Conservation (phyloP, 1,139 yeast species). For the Pichia sp. region DNA sequence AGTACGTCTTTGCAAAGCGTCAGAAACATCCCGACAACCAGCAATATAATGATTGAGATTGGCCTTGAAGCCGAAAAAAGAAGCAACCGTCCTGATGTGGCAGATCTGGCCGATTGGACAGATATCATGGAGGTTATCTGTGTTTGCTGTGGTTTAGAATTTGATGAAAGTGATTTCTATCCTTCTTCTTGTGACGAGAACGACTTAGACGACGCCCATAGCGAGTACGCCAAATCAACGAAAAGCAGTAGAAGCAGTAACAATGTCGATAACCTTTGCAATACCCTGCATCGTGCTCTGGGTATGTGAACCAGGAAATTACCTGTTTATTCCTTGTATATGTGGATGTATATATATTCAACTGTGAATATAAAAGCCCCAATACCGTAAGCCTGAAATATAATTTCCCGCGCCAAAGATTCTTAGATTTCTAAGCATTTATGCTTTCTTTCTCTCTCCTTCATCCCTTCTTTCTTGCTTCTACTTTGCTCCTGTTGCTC, state of each 20-base stretch:
- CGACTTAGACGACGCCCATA: background rate
- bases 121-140: conserved; percentile 35
- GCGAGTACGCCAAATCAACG: background rate
- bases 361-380: background rate
- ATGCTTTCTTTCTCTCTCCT: background rate
- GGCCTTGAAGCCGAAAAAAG: conserved; percentile 14
- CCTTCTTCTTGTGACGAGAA: conserved; percentile 21
- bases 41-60: conserved; percentile 27
- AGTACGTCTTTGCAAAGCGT: conserved; percentile 22
- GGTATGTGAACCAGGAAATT: background rate
- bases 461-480: background rate
- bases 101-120: conserved; percentile 31
- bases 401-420: background rate
- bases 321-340: too few species aligned
- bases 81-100: conserved; percentile 22
- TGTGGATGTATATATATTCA: too few species aligned
- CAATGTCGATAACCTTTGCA: background rate
- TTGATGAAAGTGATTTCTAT: conserved; percentile 33
- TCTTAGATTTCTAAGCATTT: background rate
- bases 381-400: too few species aligned
- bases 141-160: conserved; percentile 30
- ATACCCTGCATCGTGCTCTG: background rate
- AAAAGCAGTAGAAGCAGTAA: background rate
- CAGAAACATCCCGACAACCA: conserved; percentile 18
- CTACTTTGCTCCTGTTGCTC: background rate